These are phyloP conservation scores for Scutellaria baicalensis DNA, from an alignment of 257 asterid genomes.

Conservation along the genomic window DNA sequence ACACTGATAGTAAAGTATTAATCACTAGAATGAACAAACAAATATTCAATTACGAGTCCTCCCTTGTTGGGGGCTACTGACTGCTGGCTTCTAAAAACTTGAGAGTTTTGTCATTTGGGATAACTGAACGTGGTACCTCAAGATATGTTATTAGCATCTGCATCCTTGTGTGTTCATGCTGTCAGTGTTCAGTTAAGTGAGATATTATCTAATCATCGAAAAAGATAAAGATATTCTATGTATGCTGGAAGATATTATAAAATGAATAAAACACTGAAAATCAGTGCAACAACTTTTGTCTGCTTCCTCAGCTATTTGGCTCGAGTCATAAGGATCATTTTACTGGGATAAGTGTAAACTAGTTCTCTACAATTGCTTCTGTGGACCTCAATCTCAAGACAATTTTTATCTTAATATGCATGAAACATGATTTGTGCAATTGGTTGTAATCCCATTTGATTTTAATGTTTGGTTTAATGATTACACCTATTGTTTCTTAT, in stretches of 20 bases:
- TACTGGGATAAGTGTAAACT: background rate
- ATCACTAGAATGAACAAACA: background rate
- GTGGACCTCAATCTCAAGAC: background rate
- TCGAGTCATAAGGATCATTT: background rate
- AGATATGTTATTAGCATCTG: background rate
- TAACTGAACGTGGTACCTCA: background rate
- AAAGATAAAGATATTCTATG: background rate
- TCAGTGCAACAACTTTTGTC: background rate
- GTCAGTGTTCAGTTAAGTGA: background rate
- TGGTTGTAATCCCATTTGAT: background rate
- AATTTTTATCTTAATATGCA: background rate
- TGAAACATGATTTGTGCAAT: background rate
- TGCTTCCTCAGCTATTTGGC: background rate
- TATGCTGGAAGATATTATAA: background rate
- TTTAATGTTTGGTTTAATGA: background rate
- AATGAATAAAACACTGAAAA: background rate
- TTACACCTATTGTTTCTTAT: slow-evolving; percentile 12
- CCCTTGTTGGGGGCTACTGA: no score
- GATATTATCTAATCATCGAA: background rate
- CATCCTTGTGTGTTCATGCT: no score
- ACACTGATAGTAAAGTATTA: background rate
- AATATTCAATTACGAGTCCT: background rate
- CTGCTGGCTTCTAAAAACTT: no score
- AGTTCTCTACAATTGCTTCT: background rate
- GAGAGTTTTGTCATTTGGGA: background rate